Evolutionary conservation across 2,329 filamentous ascomycete species (phyloP), one percentile per base, ranked within the genome.

Genomic region (Phialocephala sp.): DNA sequence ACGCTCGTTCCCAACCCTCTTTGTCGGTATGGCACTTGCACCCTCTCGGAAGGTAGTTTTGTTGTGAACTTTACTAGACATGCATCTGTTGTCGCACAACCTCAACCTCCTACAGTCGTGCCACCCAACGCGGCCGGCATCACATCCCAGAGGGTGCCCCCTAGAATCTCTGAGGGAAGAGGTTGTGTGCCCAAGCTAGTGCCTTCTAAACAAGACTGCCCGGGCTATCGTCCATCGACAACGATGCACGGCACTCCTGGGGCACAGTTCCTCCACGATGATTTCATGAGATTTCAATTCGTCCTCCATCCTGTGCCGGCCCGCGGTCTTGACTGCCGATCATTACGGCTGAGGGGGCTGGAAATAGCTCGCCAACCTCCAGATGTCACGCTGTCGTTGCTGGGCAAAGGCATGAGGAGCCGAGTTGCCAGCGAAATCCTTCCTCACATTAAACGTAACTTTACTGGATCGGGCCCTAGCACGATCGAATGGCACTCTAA

Each of bases 1-100:
- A 12, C 41, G 14, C 41, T n/a, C 15, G 6, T 14, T n/a, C 6
- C 20, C 5, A 11, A 12, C 41, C 11, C 41, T n/a, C 15, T 2
- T 14, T 41, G 15, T 43, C 41, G 41, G 15, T 18, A 18, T n/a
- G 41, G 41, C 41, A 50, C 45, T 50, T 22, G 45, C 3, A 32
- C 15, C 24, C 22, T 54, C 50, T 54, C 24, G 50, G 50, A 54
- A 18, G 50, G 50, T 54, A 22, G 27, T 52, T 27, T 52, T 52
- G 15, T 54, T 22, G n/a, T 12, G 14, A 14, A 15, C 50, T 8
- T 3, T 54, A 4, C 22, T 14, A 4, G 50, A 15, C 24, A 35
- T 54, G 22, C 50, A 54, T 54, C 24, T 11, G 1, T 54, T 22
- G 50, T 8, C 15, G 11, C 24, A 35, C 24, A 18, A 32, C 18